These are phyloP conservation scores for Zygosaccharomyces siamensis DNA, from an alignment of 805 yeast species.

Conservation along the genomic window DNA sequence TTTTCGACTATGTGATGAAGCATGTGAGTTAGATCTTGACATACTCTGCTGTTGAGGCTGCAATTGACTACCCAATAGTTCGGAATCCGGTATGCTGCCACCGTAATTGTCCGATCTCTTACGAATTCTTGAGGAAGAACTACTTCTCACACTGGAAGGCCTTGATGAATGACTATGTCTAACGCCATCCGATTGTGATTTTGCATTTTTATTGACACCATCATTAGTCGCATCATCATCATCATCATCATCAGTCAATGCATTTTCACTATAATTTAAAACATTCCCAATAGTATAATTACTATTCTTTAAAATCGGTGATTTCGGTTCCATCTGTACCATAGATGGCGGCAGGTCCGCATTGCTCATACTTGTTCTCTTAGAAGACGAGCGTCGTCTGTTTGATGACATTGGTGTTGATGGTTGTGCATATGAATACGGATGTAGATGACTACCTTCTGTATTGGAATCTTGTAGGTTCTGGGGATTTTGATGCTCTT, in stretches of 20 bases:
- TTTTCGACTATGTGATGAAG: conserved; percentile 32
- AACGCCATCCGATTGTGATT: conserved; percentile 15
- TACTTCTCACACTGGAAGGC: conserved; percentile 25
- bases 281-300: conserved; percentile 17
- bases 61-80: conserved; percentile 6
- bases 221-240: conserved; percentile 18
- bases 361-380: conserved; percentile 33
- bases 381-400: conserved; percentile 17
- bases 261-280: conserved; percentile 29
- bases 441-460: conserved; percentile 9
- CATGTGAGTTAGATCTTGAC: conserved; percentile 28
- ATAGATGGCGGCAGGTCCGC: conserved; percentile 58
- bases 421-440: conserved; percentile 10
- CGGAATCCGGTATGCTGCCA: background rate
- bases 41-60: conserved; percentile 7
- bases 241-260: conserved; percentile 31
- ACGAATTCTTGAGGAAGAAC: conserved; percentile 22
- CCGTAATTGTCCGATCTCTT: conserved; percentile 20
- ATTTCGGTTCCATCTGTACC: conserved; percentile 65
- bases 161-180: conserved; percentile 23
- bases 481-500: conserved; percentile 1
- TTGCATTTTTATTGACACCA: conserved; percentile 8
- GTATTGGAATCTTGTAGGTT: background rate
- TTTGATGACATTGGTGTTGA: conserved; percentile 11
- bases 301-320: conserved; percentile 58